A percentile compares a stretch with the other conserved stretches of the same genome.
Evolutionary conservation across 192 early-diverging fungal genomes (phyloP).

Genomic region (Podila epigama): DNA sequence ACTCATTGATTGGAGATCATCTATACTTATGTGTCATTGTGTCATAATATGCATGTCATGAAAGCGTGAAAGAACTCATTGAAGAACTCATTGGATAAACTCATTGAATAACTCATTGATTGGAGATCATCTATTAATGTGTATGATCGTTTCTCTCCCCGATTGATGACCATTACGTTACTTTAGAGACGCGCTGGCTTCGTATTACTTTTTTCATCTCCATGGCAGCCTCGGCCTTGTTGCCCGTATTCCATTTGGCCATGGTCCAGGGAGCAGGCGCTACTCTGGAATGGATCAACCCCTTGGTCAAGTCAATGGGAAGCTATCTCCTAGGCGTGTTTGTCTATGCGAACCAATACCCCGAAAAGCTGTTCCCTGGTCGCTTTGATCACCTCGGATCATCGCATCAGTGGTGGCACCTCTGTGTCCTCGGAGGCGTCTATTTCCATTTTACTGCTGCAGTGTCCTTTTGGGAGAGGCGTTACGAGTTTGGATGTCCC

Average conservation of each 20-base stretch:
- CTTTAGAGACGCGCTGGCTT: slow-evolving; percentile 49
- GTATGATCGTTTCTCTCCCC: too few relatives aligned
- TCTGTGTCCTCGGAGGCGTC: slow-evolving; percentile 65
- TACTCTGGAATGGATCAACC: slow-evolving; percentile 53
- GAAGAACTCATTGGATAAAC: too few relatives aligned
- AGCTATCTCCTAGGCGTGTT: slow-evolving; percentile 62
- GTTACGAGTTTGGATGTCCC: slow-evolving; percentile 60
- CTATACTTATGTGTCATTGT: too few relatives aligned
- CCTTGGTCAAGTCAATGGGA: slow-evolving; percentile 54
- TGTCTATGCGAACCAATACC: slow-evolving; percentile 64
- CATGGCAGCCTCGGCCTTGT: slow-evolving; percentile 53
- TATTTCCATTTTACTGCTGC: slow-evolving; percentile 64
- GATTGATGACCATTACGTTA: too few relatives aligned
- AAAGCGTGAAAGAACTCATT: too few relatives aligned
- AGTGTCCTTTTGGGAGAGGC: slow-evolving; percentile 58
- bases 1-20: too few relatives aligned
- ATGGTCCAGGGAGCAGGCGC: slow-evolving; percentile 46
- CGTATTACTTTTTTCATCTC: slow-evolving; percentile 63
- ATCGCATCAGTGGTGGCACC: slow-evolving; percentile 66
- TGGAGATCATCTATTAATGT: too few relatives aligned
- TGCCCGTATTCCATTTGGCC: slow-evolving; percentile 59
- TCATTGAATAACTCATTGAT: too few relatives aligned
- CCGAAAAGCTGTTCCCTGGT: slow-evolving; percentile 65
- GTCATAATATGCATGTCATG: too few relatives aligned
- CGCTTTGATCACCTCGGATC: slow-evolving; percentile 63